phyloP scores from a whole-genome alignment of 208 protist genomes.

The Crithidia bombi region DNA sequence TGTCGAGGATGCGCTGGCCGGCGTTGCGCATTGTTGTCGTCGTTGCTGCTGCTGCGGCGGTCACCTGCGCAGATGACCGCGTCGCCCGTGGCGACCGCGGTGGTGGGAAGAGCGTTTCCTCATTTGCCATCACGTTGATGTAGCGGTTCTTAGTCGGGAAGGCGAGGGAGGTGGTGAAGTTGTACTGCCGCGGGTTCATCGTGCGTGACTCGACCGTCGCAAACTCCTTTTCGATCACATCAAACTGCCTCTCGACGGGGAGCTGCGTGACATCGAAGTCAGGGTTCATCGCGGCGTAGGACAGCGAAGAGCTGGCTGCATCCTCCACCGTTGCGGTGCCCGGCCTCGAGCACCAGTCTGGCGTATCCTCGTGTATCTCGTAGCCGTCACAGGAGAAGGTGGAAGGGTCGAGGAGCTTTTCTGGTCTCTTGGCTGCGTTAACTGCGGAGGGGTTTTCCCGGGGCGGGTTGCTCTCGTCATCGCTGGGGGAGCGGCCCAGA shows the following conservation, averaged over 20 bases:
- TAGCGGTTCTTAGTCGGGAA: conserved; percentile 74
- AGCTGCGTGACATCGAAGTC: conserved; percentile 37
- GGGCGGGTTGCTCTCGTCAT: not conserved
- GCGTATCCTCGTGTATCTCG: conserved; percentile 1
- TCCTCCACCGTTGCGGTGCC: not conserved
- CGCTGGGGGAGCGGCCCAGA: not conserved
- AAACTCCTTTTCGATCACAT: conserved; percentile 57
- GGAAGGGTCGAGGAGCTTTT: not conserved
- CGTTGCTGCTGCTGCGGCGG: not conserved
- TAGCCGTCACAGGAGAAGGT: conserved; percentile 5
- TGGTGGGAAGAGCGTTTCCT: conserved; percentile 73
- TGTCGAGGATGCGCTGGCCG: conserved; percentile 15
- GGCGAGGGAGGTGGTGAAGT: conserved; percentile 61
- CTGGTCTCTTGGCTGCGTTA: not conserved
- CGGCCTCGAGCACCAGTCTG: not conserved
- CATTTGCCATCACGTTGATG: conserved; percentile 80
- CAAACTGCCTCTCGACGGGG: conserved; percentile 43
- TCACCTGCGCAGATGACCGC: not conserved
- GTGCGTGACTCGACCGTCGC: conserved; percentile 43
- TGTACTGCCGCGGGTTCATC: conserved; percentile 51
- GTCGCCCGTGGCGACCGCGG: not conserved
- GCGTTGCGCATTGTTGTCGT: not conserved
- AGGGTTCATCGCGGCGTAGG: conserved; percentile 26
- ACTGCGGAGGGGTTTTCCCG: not conserved
- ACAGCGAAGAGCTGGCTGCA: not conserved